phyloP scores from a whole-genome alignment of 805 yeast genomes.

The Lipomyces orientalis region DNA sequence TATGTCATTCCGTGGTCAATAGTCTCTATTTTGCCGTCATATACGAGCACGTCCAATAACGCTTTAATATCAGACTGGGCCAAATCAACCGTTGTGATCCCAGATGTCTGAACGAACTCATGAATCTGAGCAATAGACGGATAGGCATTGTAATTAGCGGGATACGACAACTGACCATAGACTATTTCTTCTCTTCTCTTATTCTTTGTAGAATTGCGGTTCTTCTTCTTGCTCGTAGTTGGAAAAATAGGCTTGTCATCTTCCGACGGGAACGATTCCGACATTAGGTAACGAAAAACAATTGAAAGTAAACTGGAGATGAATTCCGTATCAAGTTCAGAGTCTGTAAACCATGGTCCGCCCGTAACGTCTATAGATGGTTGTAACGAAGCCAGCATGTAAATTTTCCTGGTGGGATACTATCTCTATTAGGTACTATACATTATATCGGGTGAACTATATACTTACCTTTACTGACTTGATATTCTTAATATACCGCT shows the following conservation, averaged over 20 bases:
- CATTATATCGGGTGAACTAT: not conserved
- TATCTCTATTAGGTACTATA: conserved; percentile 18
- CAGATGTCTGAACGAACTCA: conserved; percentile 71
- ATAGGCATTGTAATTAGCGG: conserved; percentile 64
- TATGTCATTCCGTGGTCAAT: conserved; percentile 65
- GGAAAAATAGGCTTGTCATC: conserved; percentile 24
- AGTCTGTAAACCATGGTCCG: conserved; percentile 98
- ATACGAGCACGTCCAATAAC: conserved; percentile 83
- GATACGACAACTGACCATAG: conserved; percentile 55
- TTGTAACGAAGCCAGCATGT: conserved; percentile 90
- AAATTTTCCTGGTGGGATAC: conserved; percentile 91
- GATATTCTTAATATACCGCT: conserved; percentile 82
- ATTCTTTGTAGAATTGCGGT: conserved; percentile 10
- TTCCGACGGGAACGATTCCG: conserved; percentile 67
- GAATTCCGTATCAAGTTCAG: conserved; percentile 92
- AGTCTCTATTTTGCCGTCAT: conserved; percentile 80
- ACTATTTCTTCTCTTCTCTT: conserved; percentile 42
- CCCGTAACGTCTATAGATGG: conserved; percentile 97
- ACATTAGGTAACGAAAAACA: conserved; percentile 84
- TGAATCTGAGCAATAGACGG: conserved; percentile 77
- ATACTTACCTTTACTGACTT: conserved; percentile 72
- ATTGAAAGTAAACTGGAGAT: conserved; percentile 82
- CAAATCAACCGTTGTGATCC: conserved; percentile 82
- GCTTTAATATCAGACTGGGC: conserved; percentile 74
- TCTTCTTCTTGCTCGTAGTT: conserved; percentile 5